A percentile compares a stretch with the other conserved stretches of the same genome.
These are phyloP conservation scores for Plantago ovata DNA, from an alignment of 257 asterid species.

Conservation along the genomic window DNA sequence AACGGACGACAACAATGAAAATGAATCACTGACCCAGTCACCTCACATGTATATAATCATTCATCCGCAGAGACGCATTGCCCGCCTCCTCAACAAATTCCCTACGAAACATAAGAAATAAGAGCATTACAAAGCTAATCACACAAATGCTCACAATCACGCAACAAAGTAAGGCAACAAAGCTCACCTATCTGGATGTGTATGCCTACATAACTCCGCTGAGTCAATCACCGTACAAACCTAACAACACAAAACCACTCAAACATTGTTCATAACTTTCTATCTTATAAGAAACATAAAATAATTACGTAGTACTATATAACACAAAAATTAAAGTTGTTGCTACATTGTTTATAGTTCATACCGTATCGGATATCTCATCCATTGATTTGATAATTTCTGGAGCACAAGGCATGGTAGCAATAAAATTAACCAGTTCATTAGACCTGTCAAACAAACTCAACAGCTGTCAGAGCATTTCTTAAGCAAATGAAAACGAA, in stretches of 20 bases:
- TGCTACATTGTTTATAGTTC: background rate
- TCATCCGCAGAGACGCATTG: conserved; percentile 79
- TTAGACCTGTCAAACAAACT: conserved; percentile 54
- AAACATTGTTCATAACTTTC: background rate
- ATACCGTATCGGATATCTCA: conserved; percentile 83
- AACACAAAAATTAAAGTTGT: background rate
- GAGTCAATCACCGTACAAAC: conserved; percentile 91
- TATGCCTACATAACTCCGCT: conserved; percentile 90
- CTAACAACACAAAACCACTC: conserved; percentile 36
- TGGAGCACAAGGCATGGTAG: conserved; percentile 79
- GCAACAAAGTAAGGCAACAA: conserved; percentile 3
- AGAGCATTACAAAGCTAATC: conserved; percentile 10
- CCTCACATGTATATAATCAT: conserved; percentile 91
- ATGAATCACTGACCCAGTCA: conserved; percentile 39
- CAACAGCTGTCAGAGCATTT: background rate
- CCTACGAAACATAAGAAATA: conserved; percentile 32
- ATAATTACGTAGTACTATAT: background rate
- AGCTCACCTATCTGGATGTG: conserved; percentile 90
- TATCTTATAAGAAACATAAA: background rate
- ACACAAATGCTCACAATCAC: background rate
- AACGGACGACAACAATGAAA: conserved; percentile 14
- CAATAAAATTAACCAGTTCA: conserved; percentile 63
- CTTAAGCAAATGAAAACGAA: background rate
- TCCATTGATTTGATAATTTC: conserved; percentile 81
- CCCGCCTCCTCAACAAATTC: conserved; percentile 76